A percentile compares a stretch with the other conserved stretches of the same genome.
These are phyloP conservation scores for Fistulinella cinereoalba DNA, from an alignment of 1,284 basidiomycete species.

Conservation along the genomic window DNA sequence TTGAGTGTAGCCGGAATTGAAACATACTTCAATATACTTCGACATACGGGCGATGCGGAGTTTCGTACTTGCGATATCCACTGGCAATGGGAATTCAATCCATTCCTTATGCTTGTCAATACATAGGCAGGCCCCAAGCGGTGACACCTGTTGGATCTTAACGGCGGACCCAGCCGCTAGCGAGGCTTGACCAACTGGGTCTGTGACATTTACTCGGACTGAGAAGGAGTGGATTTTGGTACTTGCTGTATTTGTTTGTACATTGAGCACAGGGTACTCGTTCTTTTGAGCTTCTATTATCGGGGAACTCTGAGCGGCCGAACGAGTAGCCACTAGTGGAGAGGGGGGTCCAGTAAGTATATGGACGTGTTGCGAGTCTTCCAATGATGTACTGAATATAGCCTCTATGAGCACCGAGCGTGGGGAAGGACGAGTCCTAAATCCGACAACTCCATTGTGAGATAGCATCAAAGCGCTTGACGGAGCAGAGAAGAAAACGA, in stretches of 20 bases:
- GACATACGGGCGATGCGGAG: slow-evolving; percentile 51
- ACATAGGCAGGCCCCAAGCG: slow-evolving; percentile 6
- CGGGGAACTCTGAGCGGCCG: neutral
- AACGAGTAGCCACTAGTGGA: neutral
- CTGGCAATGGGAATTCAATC: slow-evolving; percentile 31
- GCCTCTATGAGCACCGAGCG: slow-evolving; percentile 7
- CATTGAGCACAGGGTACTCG: slow-evolving; percentile 4
- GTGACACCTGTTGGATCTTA: slow-evolving; percentile 13
- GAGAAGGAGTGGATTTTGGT: slow-evolving; percentile 20
- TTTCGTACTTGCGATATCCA: slow-evolving; percentile 34
- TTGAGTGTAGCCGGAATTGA: too few species aligned
- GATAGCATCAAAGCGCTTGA: slow-evolving; percentile 34
- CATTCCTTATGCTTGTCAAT: slow-evolving; percentile 18
- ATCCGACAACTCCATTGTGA: slow-evolving; percentile 20
- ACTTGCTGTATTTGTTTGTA: slow-evolving; percentile 15
- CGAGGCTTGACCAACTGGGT: slow-evolving; percentile 18
- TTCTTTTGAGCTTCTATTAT: neutral
- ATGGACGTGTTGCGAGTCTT: slow-evolving; percentile 33
- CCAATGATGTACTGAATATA: slow-evolving; percentile 33
- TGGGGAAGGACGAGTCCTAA: slow-evolving; percentile 33
- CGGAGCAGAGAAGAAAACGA: slow-evolving; percentile 40
- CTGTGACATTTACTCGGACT: slow-evolving; percentile 20
- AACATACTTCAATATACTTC: slow-evolving; percentile 49
- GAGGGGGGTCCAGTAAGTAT: slow-evolving; percentile 28
- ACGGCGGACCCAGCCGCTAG: slow-evolving; percentile 21